Evolutionary conservation across 345 rosid genomes (phyloP), one percentile per base, ranked within the genome.

Genomic region (Lumnitzera littorea): DNA sequence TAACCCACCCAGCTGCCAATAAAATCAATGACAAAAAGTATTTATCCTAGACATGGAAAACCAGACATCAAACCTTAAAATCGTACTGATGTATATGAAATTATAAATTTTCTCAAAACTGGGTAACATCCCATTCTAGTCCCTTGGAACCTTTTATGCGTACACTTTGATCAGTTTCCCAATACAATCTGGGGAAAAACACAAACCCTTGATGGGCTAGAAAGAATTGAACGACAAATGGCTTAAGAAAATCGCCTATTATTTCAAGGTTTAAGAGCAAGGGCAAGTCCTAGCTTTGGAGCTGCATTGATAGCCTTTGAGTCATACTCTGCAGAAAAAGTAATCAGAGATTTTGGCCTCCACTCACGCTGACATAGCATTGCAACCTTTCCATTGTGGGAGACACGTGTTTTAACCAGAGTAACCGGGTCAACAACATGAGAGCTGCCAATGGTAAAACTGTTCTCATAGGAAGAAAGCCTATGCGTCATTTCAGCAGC

Each of bases 401-500:
- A 81, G 27, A 84, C 65, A 46, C 91, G 75, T 0, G 91, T 63
- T 70, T 86, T 86, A 41, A 89, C 75, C 27, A 72, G 63, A 10
- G 95, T 89, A 11, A 76, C 57, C 8, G 82, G 82, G 74, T 86
- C 80, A 53, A 84, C 31, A 1, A 51, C 69, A 72, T 84, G 87
- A 56, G 81, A 72, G 61, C 86, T 81, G 65, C 96, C 96, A 1
- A 89, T 57, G 58, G 75, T 75, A 64, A 84, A 86, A 66, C 72
- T 82, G 69, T 76, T 86, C 65, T 78, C 78, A 36, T 70, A 64
- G 66, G 67, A 76, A 12, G 96, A 65, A 72, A 89, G 78, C 48
- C 78, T 74, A 61, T 81, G 91, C n/a, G 81, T 80, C 80, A 89
- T 74, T 80, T 89, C 95, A 15, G 95, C 89, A 3, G 83, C 95